Base-by-base conservation (phyloP, 495 filamentous ascomycete genomes). In the Aspergillus hancockii region DNA sequence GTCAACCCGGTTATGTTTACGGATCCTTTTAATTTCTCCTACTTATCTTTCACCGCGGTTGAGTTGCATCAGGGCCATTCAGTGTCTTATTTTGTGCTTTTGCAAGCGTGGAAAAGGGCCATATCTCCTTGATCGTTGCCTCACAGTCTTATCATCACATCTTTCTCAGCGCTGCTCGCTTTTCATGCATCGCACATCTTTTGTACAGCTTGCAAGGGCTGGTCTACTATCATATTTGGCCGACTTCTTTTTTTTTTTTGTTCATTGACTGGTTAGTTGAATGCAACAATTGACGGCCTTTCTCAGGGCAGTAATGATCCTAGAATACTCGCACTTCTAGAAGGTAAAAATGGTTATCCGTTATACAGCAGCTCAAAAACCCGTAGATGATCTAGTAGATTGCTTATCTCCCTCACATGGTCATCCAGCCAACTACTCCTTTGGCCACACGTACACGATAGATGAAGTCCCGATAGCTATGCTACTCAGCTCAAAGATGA, bases 101-200 rank as follows among this genome's bases (percentile, higher is more conserved):
- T 63, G 56, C 50, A 59, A 68, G 65, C 62, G 62, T 65, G 62
- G 54, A 64, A 60, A 58, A 40, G 55, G 62, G 57, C 57, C 59
- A 49, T 57, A 54, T 58, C 51, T 55, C 50, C 25, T 63, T 63
- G 55, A 59, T 61, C 49, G 49, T 57, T 55, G 43, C 62, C 28
- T 62, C 49, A 60, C 47, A 59, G 58, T 61, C 46, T 65, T 56
- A 49, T 50, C 32, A 50, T 63, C 14, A 38, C 59, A 63, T 53
- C 65, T 59, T 71, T 55, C 16, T 58, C 19, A 47, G 43, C 43
- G 43, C 21, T 47, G 7, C 43, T 23, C 52, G 36, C 34, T 59
- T 40, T 59, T 43, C 52, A 51, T 58, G 53, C 56, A 59, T 43
- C 21, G 49, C 49, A 49, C 54, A 28, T 32, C 54, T 53, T 49